Conservation (phyloP, 306 rosid species). For the Fragaria vesca region DNA sequence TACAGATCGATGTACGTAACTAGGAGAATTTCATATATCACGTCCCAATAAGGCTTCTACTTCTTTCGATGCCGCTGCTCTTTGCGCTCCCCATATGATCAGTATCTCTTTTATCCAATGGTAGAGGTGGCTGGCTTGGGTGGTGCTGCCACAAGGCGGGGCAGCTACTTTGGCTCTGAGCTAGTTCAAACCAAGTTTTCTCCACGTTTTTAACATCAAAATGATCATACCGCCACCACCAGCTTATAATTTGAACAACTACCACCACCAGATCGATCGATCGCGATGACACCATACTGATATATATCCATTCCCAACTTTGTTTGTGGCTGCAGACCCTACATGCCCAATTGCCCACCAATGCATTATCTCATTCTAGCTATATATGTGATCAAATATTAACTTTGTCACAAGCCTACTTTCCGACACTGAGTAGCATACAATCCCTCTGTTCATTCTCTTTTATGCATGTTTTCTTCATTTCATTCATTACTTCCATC, state of each 20-base stretch:
- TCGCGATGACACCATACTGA: not conserved
- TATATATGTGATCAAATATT: not conserved
- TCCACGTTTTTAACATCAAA: constrained; percentile 21
- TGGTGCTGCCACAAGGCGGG: not conserved
- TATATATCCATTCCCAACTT: constrained; percentile 14
- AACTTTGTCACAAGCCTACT: constrained; percentile 2
- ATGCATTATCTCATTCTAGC: not conserved
- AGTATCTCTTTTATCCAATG: not conserved
- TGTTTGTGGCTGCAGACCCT: constrained; percentile 26
- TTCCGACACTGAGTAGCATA: not conserved
- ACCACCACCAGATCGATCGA: not conserved
- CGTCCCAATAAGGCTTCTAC: not conserved
- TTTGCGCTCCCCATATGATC: not conserved
- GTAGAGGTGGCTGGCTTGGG: not conserved
- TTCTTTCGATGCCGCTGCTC: not conserved
- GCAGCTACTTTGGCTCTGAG: not conserved
- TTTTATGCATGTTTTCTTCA: not conserved
- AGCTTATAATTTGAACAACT: not conserved
- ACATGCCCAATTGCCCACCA: constrained; percentile 4
- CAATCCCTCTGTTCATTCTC: not conserved
- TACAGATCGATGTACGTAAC: not conserved
- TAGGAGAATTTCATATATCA: not conserved
- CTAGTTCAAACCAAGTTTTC: constrained; percentile 6
- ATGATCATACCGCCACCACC: constrained; percentile 4
- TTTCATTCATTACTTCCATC: constrained; percentile 14